These are phyloP conservation scores for Shiraia bambusicola DNA, from an alignment of 2,329 filamentous ascomycete genomes.

Conservation along the genomic window DNA sequence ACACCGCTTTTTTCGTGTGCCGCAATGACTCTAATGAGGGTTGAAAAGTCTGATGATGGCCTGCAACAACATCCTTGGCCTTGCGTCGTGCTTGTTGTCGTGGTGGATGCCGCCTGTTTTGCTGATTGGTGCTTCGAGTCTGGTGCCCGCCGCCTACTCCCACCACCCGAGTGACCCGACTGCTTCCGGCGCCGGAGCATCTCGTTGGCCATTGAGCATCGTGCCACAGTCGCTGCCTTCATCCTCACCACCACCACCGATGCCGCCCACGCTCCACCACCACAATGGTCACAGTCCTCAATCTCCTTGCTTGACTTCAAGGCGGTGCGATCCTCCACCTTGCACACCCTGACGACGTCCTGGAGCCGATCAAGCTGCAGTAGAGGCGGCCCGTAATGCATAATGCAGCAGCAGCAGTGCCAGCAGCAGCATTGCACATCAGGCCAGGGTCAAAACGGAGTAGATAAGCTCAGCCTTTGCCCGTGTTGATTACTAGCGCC, in stretches of 20 bases:
- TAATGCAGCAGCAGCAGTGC: constrained; percentile 8
- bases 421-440: constrained; percentile 6
- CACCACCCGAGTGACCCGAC: constrained; percentile 11
- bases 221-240: constrained; percentile 16
- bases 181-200: constrained; percentile 18
- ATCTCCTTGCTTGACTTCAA: not conserved
- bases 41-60: constrained; percentile 5
- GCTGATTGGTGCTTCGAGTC: constrained; percentile 4
- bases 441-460: constrained; percentile 1
- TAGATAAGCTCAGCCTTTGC: not conserved
- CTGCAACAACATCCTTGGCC: too few relatives aligned
- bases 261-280: too few relatives aligned
- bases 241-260: too few relatives aligned
- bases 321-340: constrained; percentile 8
- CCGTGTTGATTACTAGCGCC: not conserved
- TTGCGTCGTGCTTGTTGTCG: constrained; percentile 3
- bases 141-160: constrained; percentile 9
- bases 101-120: not conserved
- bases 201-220: constrained; percentile 17
- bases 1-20: constrained; percentile 15
- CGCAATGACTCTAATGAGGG: too few relatives aligned
- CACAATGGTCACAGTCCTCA: too few relatives aligned
- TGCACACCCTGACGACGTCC: constrained; percentile 8
- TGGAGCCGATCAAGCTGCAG: constrained; percentile 7
- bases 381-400: constrained; percentile 1